Base-by-base conservation (phyloP, 768 basidiomycete species). In the Cystobasidium onofrii region DNA sequence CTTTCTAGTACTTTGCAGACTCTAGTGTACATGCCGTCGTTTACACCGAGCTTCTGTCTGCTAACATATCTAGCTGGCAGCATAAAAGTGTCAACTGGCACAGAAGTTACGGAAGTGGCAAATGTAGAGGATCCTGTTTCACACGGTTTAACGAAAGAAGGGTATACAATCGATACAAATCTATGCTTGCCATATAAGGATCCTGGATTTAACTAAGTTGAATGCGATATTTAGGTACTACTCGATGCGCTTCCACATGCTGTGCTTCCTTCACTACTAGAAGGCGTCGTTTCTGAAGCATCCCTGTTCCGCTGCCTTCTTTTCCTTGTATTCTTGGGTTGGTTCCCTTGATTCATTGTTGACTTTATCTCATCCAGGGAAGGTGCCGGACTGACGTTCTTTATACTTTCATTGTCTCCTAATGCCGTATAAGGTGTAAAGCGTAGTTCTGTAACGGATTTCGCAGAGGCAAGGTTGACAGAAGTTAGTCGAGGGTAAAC, bases 341-440 rank as follows among this genome's bases (percentile, higher is more conserved):
- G 23, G 17, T 50, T 27, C 25, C 69, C 55, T 27, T 52, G n/a
- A 31, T 71, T 71, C 69, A 71, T 73, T 1, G 60, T 43, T 23
- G 71, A n/a, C 13, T 41, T 44, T 27, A 73, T 73, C n/a, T 73
- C 71, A 25, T 33, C 61, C 20, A 73, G 33, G 13, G 71, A 73
- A 29, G 71, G 71, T 34, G 71, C 71, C 23, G 71, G 60, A 29
- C 29, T 64, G 31, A 61, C 60, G 4, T 44, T 41, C 71, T 73
- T 73, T 17, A 73, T 73, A 20, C 31, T 61, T 25, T 61, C 33
- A 31, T 73, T 73, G 44, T 73, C 60, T 25, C 71, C 71, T 27
- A 73, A 39, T 3, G 60, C 57, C 12, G 71, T 63, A 33, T 57
- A 17, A 25, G 71, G 27, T 12, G 31, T 57, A 10, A 73, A 33